Evolutionary conservation across 306 rosid species (phyloP), one percentile per base, ranked within the genome.

Genomic region (Rosa multiflora): DNA sequence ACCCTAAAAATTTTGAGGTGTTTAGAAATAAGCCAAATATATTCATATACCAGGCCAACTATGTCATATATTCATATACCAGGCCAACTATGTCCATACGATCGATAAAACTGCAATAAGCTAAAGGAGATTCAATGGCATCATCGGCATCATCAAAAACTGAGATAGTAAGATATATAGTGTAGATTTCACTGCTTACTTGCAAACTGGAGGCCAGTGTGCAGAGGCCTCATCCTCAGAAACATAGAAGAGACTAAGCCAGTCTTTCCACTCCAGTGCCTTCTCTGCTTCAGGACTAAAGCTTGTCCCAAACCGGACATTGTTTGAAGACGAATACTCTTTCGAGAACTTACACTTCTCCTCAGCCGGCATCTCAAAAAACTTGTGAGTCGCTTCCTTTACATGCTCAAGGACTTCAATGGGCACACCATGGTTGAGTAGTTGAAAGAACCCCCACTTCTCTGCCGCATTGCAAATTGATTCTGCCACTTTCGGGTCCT

Each of bases 211-310:
- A 39, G 96, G 96, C 96, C 96, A 91, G 1, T 78, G 62, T 17
- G 84, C 78, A 4, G 70, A 62, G 82, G 88, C 96, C 56, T 89
- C 88, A 18, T 80, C 81, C 32, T 91, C 91, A n/a, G 89, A 89
- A 39, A 84, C 89, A 83, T 81, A 89, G 74, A 84, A 83, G 76
- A 91, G 89, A 20, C 88, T 87, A 0, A 89, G 88, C 29, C 85
- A 89, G 64, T 91, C 91, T 39, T 87, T 91, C 96, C 93, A 91
- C 82, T 91, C 96, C 13, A 89, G 69, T 12, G 89, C 89, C 63
- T 82, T 87, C 87, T 91, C 96, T 1, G 87, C 70, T 35, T 76
- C 47, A 55, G 91, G 87, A 70, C 69, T 79, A 78, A 89, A 91
- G 85, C 91, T 89, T 0, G 89, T 83, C 0, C 90, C 91, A 47